A percentile compares a stretch with the other conserved stretches of the same genome.
Evolutionary conservation across 1,284 basidiomycete genomes (phyloP).

Genomic region (Malassezia japonica): DNA sequence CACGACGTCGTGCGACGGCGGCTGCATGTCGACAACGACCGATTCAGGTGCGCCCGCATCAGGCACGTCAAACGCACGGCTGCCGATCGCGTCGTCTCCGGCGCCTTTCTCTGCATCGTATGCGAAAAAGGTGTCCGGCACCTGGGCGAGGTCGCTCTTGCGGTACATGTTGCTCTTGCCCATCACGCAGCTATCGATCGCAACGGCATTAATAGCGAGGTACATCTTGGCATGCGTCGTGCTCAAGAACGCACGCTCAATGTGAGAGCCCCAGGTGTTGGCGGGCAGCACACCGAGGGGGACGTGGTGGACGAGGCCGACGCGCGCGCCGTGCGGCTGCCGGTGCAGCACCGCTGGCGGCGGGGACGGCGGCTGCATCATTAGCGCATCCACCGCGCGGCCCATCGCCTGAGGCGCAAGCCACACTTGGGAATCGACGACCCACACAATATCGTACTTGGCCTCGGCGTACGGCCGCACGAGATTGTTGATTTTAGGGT

Average conservation of each 20-base stretch:
- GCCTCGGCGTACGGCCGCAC: slow-evolving; percentile 69
- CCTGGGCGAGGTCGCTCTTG: slow-evolving; percentile 68
- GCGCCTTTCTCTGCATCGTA: too few relatives aligned
- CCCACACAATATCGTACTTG: slow-evolving; percentile 83
- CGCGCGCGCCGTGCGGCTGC: slow-evolving; percentile 35
- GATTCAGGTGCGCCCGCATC: slow-evolving; percentile 12
- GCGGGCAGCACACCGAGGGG: slow-evolving; percentile 69
- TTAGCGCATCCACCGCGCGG: slow-evolving; percentile 69
- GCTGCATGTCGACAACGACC: background rate
- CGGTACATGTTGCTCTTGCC: slow-evolving; percentile 94
- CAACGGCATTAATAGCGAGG: slow-evolving; percentile 75
- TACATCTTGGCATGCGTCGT: slow-evolving; percentile 99
- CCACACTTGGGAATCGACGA: slow-evolving; percentile 85
- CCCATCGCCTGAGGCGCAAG: slow-evolving; percentile 71
- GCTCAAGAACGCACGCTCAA: slow-evolving; percentile 90
- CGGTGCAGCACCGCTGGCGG: slow-evolving; percentile 28
- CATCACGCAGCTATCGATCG: slow-evolving; percentile 87
- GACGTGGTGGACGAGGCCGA: slow-evolving; percentile 90
- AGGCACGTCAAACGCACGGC: slow-evolving; percentile 29
- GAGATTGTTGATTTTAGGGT: slow-evolving; percentile 97
- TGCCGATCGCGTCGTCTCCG: slow-evolving; percentile 33
- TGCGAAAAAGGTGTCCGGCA: slow-evolving; percentile 45
- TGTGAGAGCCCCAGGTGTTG: slow-evolving; percentile 58
- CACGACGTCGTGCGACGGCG: background rate
- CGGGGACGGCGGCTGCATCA: slow-evolving; percentile 24